phyloP scores from a whole-genome alignment of 1,284 basidiomycete species.

The Cystobasidium pallidum region DNA sequence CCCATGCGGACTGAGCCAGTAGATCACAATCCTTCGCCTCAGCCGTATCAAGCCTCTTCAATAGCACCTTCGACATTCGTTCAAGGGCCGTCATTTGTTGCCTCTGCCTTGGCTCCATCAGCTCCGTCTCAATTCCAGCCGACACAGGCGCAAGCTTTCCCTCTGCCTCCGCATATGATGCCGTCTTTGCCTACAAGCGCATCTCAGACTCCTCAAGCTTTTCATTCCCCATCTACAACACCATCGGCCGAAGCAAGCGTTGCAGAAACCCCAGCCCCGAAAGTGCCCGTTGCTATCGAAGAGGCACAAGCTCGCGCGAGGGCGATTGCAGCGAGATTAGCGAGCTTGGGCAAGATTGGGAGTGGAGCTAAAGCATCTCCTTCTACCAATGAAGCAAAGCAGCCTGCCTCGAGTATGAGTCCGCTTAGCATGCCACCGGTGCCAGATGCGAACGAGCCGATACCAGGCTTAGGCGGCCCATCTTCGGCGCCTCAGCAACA shows the following conservation, averaged over 20 bases:
- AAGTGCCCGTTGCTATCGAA: conserved; percentile 11
- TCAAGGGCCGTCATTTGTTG: conserved; percentile 26
- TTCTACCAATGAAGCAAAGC: neutral
- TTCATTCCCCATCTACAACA: conserved; percentile 68
- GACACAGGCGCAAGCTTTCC: conserved; percentile 39
- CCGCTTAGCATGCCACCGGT: conserved; percentile 11
- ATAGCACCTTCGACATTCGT: conserved; percentile 32
- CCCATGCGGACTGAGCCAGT: conserved; percentile 48
- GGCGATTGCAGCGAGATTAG: conserved; percentile 51
- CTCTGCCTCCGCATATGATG: conserved; percentile 58
- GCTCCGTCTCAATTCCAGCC: conserved; percentile 9
- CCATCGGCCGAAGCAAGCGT: neutral
- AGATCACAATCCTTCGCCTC: conserved; percentile 46
- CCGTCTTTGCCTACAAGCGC: conserved; percentile 59
- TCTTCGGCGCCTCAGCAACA: neutral
- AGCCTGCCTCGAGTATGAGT: conserved; percentile 20
- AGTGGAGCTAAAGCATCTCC: conserved; percentile 31
- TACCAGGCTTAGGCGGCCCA: conserved; percentile 19
- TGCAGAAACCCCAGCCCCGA: neutral
- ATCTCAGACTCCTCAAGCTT: conserved; percentile 76
- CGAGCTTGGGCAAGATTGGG: conserved; percentile 45
- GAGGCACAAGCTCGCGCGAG: conserved; percentile 52
- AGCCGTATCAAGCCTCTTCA: conserved; percentile 18
- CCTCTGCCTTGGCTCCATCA: neutral
- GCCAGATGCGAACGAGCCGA: conserved; percentile 11